phyloP scores from a whole-genome alignment of 2,329 filamentous ascomycete genomes.

The Scedosporium boydii region DNA sequence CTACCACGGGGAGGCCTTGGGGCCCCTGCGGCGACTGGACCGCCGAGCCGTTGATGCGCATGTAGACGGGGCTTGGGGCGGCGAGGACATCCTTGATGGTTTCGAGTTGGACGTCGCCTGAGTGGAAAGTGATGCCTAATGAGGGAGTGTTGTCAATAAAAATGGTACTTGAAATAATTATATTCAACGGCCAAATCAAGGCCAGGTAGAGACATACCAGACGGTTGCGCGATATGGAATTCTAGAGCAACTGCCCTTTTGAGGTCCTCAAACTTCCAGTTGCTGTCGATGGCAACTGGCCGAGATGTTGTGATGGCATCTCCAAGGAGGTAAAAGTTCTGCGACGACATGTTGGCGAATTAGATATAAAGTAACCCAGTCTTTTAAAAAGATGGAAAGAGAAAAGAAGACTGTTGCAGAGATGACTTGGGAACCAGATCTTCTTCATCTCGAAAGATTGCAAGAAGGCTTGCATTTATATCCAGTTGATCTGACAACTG shows the following conservation, averaged over 20 bases:
- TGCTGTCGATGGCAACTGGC: conserved; percentile 25
- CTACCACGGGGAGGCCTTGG: conserved; percentile 35
- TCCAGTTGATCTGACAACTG: background rate
- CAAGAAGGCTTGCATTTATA: no score
- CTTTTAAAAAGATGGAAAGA: no score
- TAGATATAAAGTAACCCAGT: no score
- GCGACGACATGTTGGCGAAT: conserved; percentile 21
- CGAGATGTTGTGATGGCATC: conserved; percentile 25
- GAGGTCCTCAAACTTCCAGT: conserved; percentile 25
- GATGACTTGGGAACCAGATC: background rate
- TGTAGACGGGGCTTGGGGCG: conserved; percentile 21
- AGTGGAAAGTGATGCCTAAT: conserved; percentile 17
- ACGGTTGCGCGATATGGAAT: conserved; percentile 32
- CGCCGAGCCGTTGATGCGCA: no score
- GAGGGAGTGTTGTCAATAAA: background rate
- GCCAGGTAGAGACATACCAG: conserved; percentile 17
- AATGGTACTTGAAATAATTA: no score
- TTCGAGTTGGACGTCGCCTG: conserved; percentile 19
- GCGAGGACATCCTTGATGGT: conserved; percentile 24
- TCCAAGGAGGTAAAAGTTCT: conserved; percentile 32
- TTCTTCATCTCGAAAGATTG: no score
- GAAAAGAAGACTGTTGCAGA: no score
- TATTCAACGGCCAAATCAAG: no score
- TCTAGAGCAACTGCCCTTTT: conserved; percentile 29
- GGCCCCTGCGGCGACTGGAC: no score